Base-by-base conservation (phyloP, 495 filamentous ascomycete genomes). In the Talaromyces proteolyticus region DNA sequence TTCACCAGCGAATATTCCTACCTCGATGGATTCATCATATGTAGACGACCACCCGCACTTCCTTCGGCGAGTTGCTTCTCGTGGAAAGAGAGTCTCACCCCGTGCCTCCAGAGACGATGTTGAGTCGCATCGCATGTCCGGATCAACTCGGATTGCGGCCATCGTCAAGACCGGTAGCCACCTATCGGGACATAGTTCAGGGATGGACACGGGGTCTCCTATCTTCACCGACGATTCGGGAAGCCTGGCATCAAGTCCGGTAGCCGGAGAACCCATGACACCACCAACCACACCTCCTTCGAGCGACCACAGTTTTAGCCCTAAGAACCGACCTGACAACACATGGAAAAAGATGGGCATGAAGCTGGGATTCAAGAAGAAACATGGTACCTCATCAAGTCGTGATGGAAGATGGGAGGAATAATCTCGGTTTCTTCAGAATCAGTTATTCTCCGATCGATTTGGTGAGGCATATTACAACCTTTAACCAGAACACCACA, bases 261-360 rank as follows among this genome's bases (percentile, higher is more conserved):
- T 67, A 20, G 60, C 56, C 5, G 72, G 74, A 41, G 86, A 88
- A 55, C 88, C 85, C 0, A 89, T 93, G 84, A 95, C 89, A n/a
- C 89, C 89, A 14, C 89, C 89, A 2, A 91, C 82, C 6, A 92
- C 89, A 4, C 89, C 89, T 7, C 89, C 89, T 5, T 86, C 82
- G 18, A 70, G 79, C 62, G 74, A 78, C 64, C 53, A 78, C 66
- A 65, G 70, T 57, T 56, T 73, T 60, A 70, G 73, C 71, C 62
- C 85, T 58, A 62, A 74, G 69, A 55, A 68, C 61, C 67, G 80
- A 57, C 68, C 70, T 39, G 79, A 80, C 29, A 77, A 76, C 58
- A 72, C 78, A 4, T 94, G 89, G 88, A 93, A 89, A 72, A 91
- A 89, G 68, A 86, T 92, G 80, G 81, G 86, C 8, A 82, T 81